Conservation (phyloP, 2,329 filamentous ascomycete genomes). For the Rutstroemia sydowiana region DNA sequence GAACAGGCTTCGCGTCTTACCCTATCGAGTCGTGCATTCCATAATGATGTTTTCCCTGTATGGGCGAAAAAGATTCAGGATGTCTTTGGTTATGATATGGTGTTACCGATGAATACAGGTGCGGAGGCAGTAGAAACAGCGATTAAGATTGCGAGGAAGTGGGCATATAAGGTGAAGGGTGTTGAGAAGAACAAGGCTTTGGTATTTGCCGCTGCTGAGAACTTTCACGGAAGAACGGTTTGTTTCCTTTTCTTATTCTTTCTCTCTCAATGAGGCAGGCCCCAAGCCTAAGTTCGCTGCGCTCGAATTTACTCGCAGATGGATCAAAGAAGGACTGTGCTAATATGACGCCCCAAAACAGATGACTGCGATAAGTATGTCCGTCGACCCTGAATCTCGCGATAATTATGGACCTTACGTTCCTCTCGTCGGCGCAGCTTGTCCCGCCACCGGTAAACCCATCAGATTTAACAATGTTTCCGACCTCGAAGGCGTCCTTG, state of each 20-base stretch:
- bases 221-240: conserved; percentile 95
- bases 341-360: conserved; percentile 11
- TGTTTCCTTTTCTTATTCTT: conserved; percentile 30
- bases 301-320: too few species aligned
- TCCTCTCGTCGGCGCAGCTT: conserved; percentile 72
- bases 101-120: conserved; percentile 95
- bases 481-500: conserved; percentile 72
- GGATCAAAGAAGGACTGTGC: too few species aligned
- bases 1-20: conserved; percentile 88
- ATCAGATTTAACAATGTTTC: conserved; percentile 82
- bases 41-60: conserved; percentile 96
- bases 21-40: conserved; percentile 88
- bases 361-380: conserved; percentile 92
- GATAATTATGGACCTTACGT: conserved; percentile 91
- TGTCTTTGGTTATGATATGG: conserved; percentile 95
- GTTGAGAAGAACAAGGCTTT: conserved; percentile 78
- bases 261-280: not conserved
- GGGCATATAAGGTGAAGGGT: conserved; percentile 94
- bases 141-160: conserved; percentile 93
- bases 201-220: conserved; percentile 78
- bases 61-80: conserved; percentile 89
- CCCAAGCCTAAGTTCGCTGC: too few species aligned
- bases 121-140: conserved; percentile 94
- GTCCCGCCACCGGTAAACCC: conserved; percentile 66
- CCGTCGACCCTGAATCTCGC: conserved; percentile 92